Conservation (phyloP, 2,329 filamentous ascomycete species). For the Paraconiothyrium brasiliense region DNA sequence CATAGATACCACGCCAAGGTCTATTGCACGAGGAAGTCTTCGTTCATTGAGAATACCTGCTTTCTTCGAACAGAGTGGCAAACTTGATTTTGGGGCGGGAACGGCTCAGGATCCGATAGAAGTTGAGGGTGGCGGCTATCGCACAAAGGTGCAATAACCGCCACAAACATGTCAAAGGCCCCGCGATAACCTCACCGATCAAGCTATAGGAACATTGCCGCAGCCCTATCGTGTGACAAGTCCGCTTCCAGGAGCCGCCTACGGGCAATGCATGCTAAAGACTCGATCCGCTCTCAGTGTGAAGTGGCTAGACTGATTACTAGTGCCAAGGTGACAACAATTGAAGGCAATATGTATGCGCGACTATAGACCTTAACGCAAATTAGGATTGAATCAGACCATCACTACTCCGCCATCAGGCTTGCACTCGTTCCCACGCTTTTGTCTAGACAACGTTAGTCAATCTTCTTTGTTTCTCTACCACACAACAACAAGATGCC, state of each 20-base stretch:
- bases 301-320: background rate
- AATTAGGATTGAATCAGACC: background rate
- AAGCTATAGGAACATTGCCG: conserved; percentile 2
- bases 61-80: background rate
- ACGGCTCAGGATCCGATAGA: background rate
- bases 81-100: background rate
- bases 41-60: background rate
- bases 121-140: too few species aligned
- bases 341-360: background rate
- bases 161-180: background rate
- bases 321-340: background rate
- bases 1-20: too few species aligned
- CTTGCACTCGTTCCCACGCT: background rate
- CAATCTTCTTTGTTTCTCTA: conserved; percentile 30
- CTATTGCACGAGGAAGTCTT: too few species aligned
- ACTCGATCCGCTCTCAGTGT: background rate
- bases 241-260: background rate
- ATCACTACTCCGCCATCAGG: background rate
- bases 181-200: background rate
- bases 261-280: background rate
- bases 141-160: background rate
- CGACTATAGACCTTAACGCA: background rate
- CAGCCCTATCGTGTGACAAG: background rate
- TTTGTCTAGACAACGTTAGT: background rate
- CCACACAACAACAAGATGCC: background rate